Evolutionary conservation across 805 yeast genomes (phyloP), one percentile per base, ranked within the genome.

Genomic region (Candida vaughaniae): DNA sequence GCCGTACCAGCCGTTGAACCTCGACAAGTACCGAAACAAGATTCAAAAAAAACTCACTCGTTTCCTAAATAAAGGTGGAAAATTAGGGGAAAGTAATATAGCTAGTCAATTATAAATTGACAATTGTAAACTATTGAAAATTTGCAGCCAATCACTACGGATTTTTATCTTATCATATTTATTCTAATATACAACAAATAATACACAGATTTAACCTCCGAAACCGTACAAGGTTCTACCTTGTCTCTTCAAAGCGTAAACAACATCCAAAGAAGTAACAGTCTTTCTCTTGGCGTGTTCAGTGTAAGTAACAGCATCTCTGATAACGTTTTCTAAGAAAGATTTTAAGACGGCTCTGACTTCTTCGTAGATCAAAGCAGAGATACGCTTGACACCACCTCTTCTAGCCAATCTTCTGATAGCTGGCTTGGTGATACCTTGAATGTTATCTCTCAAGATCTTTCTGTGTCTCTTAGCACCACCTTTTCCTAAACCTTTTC

Each of bases 211-310:
- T 39, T 83, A 91, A 82, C 96, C 96, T 78, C 97, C 97, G 86
- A 90, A 91, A 89, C 97, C 97, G 70, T 90, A 90, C 71, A 91
- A 82, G 75, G 97, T 91, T 78, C 97, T 85, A 66, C 98, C 98
- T 80, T 91, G 96, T 82, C 97, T 88, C 91, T 90, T 90, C 77
- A 90, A 85, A 61, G 98, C 98, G 73, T 90, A 90, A 62, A 90
- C 97, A 55, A 90, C 97, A 68, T 90, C 98, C 64, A 90, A 80
- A 48, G 98, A 89, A 55, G 98, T 90, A 60, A 90, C 98, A 52
- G 98, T 91, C 90, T 90, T 90, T 84, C 98, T 88, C 93, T 91
- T 91, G 62, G 97, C 98, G 84, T 90, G 97, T 77, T 91, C 98
- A 54, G 98, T 91, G 80, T 90, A 90, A 60, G 96, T 88, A 60